Base-by-base conservation (phyloP, 1,284 basidiomycete genomes). In the Heterobasidion parviporum region DNA sequence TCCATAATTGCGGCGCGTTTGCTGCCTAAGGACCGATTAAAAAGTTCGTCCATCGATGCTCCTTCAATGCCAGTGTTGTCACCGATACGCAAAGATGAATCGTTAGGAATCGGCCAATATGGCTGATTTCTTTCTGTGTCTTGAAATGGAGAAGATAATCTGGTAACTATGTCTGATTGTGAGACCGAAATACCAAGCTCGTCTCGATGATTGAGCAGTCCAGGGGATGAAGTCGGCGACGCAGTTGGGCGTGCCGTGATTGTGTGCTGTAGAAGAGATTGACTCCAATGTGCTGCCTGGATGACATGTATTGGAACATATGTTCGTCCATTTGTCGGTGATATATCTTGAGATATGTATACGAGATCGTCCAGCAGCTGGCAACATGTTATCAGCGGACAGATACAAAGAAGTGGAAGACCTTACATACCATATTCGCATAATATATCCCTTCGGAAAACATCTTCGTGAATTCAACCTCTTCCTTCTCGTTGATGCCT, bases 391-490 rank as follows among this genome's bases (percentile, higher is more conserved):
- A 36, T 14, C 9, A 51, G n/a, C 9, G 9, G 15, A 32, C 10
- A 48, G 18, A 10, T 6, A 48, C 9, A 51, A 44, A 32, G 56
- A 55, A 59, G 64, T 51, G 60, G 49, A 18, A 12, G 55, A 50
- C n/a, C 15, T 36, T 35, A 71, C 82, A 55, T 62, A 91, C 91
- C 89, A 96, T 91, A 67, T 94, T 92, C 10, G 81, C 76, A 68
- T 96, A 97, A 70, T 94, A 90, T 33, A 97, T 92, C 5, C 89
- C 90, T 33, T 81, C 73, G 36, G 78, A 71, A 67, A 98, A 96
- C 63, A 96, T 77, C 56, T 73, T 75, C n/a, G 71, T 73, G 77
- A 89, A 92, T 60, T 83, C 77, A 36, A 60, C 67, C 63, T 91
- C 87, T 63, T 90, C 88, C 0, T 74, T 73, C 7, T 74, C 68